Percentiles rank a stretch among this genome's conserved stretches.
Conservation (phyloP, 73 alveolate species). For the Blepharisma stoltei region DNA sequence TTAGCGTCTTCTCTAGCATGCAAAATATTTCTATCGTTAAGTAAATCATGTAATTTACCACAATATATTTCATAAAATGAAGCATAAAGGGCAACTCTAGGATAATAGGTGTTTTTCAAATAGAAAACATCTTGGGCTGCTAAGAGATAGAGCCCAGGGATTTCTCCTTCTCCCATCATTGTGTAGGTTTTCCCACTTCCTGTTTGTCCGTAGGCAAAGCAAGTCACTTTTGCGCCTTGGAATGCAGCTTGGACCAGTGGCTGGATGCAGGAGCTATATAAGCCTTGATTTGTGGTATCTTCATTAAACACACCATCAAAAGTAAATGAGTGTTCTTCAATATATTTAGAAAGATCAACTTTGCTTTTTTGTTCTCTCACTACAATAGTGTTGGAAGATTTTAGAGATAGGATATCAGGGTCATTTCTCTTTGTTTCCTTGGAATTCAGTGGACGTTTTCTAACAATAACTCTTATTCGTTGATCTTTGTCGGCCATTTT, state of each 20-base stretch:
- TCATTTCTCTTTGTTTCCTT: slow-evolving; percentile 89
- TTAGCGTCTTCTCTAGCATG: slow-evolving; percentile 98
- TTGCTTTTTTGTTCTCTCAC: slow-evolving; percentile 97
- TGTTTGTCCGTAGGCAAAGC: slow-evolving; percentile 93
- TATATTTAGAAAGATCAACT: slow-evolving; percentile 98
- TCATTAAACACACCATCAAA: slow-evolving; percentile 96
- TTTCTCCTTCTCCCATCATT: slow-evolving; percentile 66
- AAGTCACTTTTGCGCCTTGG: slow-evolving; percentile 86
- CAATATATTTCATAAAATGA: slow-evolving; percentile 99
- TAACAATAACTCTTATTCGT: slow-evolving; percentile 95
- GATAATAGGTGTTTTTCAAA: slow-evolving; percentile 42
- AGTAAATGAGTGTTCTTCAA: slow-evolving; percentile 95
- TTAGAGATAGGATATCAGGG: slow-evolving; percentile 83
- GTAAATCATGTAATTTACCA: slow-evolving; percentile 97
- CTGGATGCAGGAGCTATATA: slow-evolving; percentile 85
- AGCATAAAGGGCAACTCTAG: slow-evolving; percentile 72
- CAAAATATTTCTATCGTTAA: slow-evolving; percentile 86
- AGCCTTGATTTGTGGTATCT: slow-evolving; percentile 86
- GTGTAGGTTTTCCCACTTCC: slow-evolving; percentile 89
- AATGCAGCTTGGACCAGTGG: slow-evolving; percentile 97
- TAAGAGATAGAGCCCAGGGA: slow-evolving; percentile 96
- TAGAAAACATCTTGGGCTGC: slow-evolving; percentile 95
- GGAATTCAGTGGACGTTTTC: slow-evolving; percentile 98
- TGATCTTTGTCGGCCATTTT: slow-evolving; percentile 66
- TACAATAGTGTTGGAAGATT: slow-evolving; percentile 71